Conservation (phyloP, 306 rosid species). For the Fragaria vesca region DNA sequence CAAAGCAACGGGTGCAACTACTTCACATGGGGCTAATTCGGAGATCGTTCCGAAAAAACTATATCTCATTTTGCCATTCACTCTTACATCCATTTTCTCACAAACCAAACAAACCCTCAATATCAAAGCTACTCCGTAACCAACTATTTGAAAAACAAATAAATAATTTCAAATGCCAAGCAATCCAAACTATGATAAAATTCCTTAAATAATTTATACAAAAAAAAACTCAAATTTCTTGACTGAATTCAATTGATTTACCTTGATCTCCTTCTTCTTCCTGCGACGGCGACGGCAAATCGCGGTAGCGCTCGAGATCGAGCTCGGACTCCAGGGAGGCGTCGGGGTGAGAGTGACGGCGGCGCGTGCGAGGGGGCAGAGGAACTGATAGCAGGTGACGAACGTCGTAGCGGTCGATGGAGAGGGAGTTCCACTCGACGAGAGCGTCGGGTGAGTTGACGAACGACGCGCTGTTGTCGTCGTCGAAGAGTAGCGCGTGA, state of each 20-base stretch:
- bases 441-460: slow-evolving; percentile 70
- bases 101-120: neutral
- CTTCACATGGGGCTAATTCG: neutral
- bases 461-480: slow-evolving; percentile 72
- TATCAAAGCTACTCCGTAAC: neutral
- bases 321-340: slow-evolving; percentile 48
- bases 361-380: slow-evolving; percentile 64
- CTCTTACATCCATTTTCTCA: neutral
- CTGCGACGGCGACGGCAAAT: slow-evolving; percentile 52
- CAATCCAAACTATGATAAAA: neutral
- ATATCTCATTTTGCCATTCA: too few species aligned
- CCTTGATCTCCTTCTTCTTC: slow-evolving; percentile 39
- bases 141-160: too few species aligned
- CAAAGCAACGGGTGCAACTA: neutral
- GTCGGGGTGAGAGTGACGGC: slow-evolving; percentile 37
- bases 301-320: slow-evolving; percentile 68
- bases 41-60: neutral
- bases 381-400: slow-evolving; percentile 78
- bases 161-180: neutral
- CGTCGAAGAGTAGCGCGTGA: slow-evolving; percentile 81
- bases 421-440: slow-evolving; percentile 85
- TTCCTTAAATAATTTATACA: neutral
- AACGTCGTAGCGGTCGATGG: slow-evolving; percentile 85
- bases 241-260: slow-evolving; percentile 16
- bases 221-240: neutral